Percentiles rank a stretch among this genome's conserved stretches.
Conservation (phyloP, 208 protist species). For the Trypanosoma brucei region DNA sequence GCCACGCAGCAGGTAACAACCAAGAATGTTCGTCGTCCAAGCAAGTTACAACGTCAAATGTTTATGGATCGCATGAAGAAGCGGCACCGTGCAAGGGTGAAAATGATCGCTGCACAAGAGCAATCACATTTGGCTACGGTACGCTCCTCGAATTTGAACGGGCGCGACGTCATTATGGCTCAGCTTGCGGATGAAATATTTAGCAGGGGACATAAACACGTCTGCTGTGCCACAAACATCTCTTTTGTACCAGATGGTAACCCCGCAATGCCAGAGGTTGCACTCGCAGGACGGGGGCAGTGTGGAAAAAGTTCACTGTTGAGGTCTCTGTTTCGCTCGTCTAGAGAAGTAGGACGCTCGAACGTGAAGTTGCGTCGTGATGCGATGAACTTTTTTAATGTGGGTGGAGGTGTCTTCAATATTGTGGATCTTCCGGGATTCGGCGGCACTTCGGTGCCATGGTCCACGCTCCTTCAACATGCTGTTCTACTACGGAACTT, state of each 20-base stretch:
- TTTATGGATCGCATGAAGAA: conserved; percentile 38
- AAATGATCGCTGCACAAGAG: conserved; percentile 45
- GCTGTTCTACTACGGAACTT: conserved; percentile 83
- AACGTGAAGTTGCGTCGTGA: conserved; percentile 73
- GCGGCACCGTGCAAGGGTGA: conserved; percentile 28
- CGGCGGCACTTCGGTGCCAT: conserved; percentile 79
- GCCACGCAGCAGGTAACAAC: conserved; percentile 42
- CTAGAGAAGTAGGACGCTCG: conserved; percentile 55
- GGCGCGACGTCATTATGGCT: conserved; percentile 68
- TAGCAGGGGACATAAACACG: conserved; percentile 64
- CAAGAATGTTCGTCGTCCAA: conserved; percentile 44
- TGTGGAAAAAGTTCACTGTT: conserved; percentile 79
- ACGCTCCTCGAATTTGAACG: conserved; percentile 29
- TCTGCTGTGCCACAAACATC: conserved; percentile 74
- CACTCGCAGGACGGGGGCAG: conserved; percentile 55
- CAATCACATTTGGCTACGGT: conserved; percentile 33
- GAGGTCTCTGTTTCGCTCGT: conserved; percentile 74
- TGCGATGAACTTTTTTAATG: conserved; percentile 88
- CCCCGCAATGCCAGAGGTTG: conserved; percentile 74
- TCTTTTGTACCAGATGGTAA: conserved; percentile 82
- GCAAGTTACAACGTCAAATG: conserved; percentile 24
- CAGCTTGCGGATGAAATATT: conserved; percentile 85
- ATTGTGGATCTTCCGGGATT: conserved; percentile 79
- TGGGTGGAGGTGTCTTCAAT: conserved; percentile 77
- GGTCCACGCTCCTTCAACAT: conserved; percentile 76